Conservation (phyloP, 768 basidiomycete genomes). For the Erythrobasidium yunnanense region DNA sequence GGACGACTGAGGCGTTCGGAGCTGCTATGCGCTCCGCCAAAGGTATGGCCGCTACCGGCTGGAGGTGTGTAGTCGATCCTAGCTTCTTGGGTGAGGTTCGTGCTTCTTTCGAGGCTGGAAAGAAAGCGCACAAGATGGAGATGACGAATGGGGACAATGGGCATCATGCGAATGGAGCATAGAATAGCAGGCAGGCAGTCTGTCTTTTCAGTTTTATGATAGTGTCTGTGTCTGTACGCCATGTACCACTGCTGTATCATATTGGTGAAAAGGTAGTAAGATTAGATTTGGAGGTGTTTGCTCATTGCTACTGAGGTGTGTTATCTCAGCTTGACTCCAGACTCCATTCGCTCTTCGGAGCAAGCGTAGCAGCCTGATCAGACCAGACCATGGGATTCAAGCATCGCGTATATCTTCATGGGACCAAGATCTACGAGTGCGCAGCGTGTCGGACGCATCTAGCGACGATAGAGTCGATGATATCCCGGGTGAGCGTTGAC, state of each 20-base stretch:
- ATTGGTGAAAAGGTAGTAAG: no score
- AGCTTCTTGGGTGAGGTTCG: not conserved
- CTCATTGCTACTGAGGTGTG: no score
- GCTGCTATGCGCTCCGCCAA: not conserved
- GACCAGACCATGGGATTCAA: conserved; percentile 23
- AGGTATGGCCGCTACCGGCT: not conserved
- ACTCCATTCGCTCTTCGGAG: no score
- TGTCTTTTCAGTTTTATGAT: no score
- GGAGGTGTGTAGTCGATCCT: not conserved
- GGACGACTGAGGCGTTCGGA: not conserved
- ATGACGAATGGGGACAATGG: no score
- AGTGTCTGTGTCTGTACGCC: no score
- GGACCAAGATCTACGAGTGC: conserved; percentile 22
- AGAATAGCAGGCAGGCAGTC: no score
- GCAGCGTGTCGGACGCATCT: conserved; percentile 10
- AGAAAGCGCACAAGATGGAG: no score
- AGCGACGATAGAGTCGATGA: conserved; percentile 22
- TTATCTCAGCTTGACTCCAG: no score
- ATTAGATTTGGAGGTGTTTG: no score
- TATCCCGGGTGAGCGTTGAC: conserved; percentile 13
- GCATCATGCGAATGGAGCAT: no score
- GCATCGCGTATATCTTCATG: conserved; percentile 15
- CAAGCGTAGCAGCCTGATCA: not conserved
- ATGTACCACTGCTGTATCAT: no score
- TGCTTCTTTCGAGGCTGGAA: not conserved